Evolutionary conservation across 306 rosid genomes (phyloP).

Genomic region (Quercus rubra): DNA sequence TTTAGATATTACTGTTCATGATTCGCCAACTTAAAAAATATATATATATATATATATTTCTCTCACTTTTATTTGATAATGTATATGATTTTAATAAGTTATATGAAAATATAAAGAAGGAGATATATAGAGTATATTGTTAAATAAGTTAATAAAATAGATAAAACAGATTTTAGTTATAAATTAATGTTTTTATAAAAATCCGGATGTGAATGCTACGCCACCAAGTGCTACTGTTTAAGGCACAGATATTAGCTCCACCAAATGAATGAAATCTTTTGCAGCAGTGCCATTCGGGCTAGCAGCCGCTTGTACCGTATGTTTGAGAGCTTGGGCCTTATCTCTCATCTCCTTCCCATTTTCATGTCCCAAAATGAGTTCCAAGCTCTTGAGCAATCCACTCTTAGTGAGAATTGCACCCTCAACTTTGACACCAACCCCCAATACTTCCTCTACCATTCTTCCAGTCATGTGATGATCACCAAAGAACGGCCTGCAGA

Average conservation of each 20-base stretch:
- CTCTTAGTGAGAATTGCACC: constrained; percentile 41
- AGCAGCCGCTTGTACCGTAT: constrained; percentile 15
- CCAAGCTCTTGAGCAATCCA: constrained; percentile 37
- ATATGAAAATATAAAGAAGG: too few relatives aligned
- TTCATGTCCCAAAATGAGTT: constrained; percentile 26
- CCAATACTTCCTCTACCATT: constrained; percentile 44
- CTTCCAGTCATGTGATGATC: constrained; percentile 37
- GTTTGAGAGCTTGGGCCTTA: constrained; percentile 18
- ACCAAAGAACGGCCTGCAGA: constrained; percentile 45
- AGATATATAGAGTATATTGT: too few relatives aligned
- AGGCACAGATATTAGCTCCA: background rate
- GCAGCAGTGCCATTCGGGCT: constrained; percentile 28
- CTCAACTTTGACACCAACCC: constrained; percentile 36
- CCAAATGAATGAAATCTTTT: constrained; percentile 15
- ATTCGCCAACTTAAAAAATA: too few relatives aligned
- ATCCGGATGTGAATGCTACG: too few relatives aligned
- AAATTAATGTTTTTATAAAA: too few relatives aligned
- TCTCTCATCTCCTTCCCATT: constrained; percentile 37
- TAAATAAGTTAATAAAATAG: too few relatives aligned
- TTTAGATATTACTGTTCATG: too few relatives aligned
- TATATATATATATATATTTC: too few relatives aligned
- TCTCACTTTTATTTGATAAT: too few relatives aligned
- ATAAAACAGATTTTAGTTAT: rapidly evolving
- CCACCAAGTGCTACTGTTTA: background rate
- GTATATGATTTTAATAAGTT: too few relatives aligned